Conservation (phyloP, 495 filamentous ascomycete genomes). For the Hyaloscypha hepaticicola region DNA sequence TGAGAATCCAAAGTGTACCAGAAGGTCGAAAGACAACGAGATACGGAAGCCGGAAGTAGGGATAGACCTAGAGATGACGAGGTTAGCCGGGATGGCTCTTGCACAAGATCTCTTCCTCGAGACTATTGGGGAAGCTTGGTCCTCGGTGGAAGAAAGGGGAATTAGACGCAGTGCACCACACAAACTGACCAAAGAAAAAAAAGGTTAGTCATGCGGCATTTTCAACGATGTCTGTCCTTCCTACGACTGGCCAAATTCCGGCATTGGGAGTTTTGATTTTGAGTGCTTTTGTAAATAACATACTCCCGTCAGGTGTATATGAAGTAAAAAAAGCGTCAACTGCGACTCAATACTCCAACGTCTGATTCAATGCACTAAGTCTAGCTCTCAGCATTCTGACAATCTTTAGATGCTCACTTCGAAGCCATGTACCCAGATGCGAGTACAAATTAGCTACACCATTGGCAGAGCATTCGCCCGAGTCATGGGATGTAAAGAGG, state of each 20-base stretch:
- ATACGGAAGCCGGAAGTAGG: too few relatives aligned
- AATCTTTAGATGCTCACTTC: constrained; percentile 24
- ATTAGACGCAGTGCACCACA: too few relatives aligned
- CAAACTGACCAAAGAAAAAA: too few relatives aligned
- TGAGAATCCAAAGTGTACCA: too few relatives aligned
- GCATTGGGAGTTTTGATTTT: not conserved
- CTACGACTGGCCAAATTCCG: not conserved
- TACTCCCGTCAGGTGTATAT: not conserved
- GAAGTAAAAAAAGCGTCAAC: not conserved
- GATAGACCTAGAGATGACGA: too few relatives aligned
- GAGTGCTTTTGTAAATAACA: not conserved
- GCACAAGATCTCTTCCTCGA: too few relatives aligned
- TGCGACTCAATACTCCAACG: constrained; percentile 15
- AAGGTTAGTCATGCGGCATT: not conserved
- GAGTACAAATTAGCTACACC: constrained; percentile 19
- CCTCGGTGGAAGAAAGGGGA: too few relatives aligned
- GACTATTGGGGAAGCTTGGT: too few relatives aligned
- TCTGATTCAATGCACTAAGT: constrained; percentile 20
- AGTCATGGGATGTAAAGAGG: constrained; percentile 22
- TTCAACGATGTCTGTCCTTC: not conserved
- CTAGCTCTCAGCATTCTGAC: constrained; percentile 22
- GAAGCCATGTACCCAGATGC: constrained; percentile 25
- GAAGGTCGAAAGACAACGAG: too few relatives aligned
- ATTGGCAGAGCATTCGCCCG: constrained; percentile 15
- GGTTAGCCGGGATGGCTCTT: too few relatives aligned